Evolutionary conservation across 257 asterid genomes (phyloP).

Genomic region (Petunia axillaris): DNA sequence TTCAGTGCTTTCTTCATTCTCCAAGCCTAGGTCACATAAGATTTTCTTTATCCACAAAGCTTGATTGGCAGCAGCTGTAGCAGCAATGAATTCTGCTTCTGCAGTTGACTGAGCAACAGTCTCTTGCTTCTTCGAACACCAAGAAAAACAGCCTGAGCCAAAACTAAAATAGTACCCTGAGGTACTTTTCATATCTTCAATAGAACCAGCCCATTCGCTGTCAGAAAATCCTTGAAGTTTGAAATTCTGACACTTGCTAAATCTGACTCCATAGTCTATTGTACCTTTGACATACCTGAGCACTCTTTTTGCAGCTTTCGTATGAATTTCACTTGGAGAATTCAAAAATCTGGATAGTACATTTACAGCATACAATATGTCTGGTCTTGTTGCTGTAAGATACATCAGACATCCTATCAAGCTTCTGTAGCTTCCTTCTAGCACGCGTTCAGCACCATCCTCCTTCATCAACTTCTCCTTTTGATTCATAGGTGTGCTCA

Average conservation of each 20-base stretch:
- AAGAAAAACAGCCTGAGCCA: not conserved
- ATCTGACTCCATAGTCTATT: too few relatives aligned
- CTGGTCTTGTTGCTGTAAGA: constrained; percentile 25
- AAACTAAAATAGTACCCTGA: not conserved
- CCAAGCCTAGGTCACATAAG: not conserved
- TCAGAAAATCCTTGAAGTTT: constrained; percentile 7
- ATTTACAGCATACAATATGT: constrained; percentile 14
- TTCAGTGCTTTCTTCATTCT: not conserved
- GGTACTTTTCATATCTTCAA: too few relatives aligned
- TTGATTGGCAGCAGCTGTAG: constrained; percentile 15
- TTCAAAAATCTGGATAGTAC: constrained; percentile 21
- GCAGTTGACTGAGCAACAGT: constrained; percentile 23
- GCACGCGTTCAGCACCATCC: not conserved
- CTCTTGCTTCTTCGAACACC: constrained; percentile 4
- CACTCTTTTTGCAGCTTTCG: too few relatives aligned
- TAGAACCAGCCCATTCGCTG: constrained; percentile 25
- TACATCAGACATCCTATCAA: constrained; percentile 26
- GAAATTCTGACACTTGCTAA: too few relatives aligned
- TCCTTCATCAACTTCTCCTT: constrained; percentile 13
- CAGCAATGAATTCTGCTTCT: not conserved
- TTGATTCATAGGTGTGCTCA: constrained; percentile 9
- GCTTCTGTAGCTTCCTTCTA: constrained; percentile 3
- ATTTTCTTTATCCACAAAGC: not conserved
- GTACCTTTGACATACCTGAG: too few relatives aligned
- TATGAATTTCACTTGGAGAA: too few relatives aligned